Evolutionary conservation across 2,329 filamentous ascomycete species (phyloP).

Genomic region (Penicillium sclerotigenum): DNA sequence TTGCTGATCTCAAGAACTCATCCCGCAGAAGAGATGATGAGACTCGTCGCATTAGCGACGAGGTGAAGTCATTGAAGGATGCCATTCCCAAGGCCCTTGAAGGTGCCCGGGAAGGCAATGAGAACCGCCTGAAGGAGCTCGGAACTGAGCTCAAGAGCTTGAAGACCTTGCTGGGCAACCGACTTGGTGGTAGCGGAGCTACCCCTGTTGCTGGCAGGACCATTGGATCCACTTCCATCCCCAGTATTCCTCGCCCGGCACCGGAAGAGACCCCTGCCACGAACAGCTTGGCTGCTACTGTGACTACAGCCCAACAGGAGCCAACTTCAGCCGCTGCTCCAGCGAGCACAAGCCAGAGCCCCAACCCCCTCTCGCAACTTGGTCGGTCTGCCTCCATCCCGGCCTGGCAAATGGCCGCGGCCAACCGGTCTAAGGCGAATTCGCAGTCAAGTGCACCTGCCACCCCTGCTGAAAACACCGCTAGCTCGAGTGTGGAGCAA

Average conservation of each 20-base stretch:
- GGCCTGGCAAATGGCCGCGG: constrained; percentile 73
- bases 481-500: constrained; percentile 26
- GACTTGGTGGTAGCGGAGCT: constrained; percentile 47
- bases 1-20: constrained; percentile 75
- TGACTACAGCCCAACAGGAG: constrained; percentile 29
- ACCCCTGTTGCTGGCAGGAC: constrained; percentile 33
- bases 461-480: constrained; percentile 20
- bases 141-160: constrained; percentile 85
- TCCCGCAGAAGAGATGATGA: constrained; percentile 84
- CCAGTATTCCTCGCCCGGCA: constrained; percentile 22
- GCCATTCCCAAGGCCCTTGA: constrained; percentile 85
- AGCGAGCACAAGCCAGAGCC: constrained; percentile 31
- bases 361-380: constrained; percentile 50
- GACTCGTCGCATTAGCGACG: constrained; percentile 77
- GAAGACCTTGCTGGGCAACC: constrained; percentile 75
- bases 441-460: constrained; percentile 28
- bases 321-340: constrained; percentile 25
- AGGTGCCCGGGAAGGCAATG: constrained; percentile 79
- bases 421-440: constrained; percentile 48
- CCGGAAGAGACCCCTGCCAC: constrained; percentile 23
- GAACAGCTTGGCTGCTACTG: constrained; percentile 29
- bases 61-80: constrained; percentile 77
- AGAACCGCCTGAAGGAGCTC: constrained; percentile 77
- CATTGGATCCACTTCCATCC: constrained; percentile 25
- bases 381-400: constrained; percentile 66